Evolutionary conservation across 2,329 filamentous ascomycete genomes (phyloP), one percentile per base, ranked within the genome.

Genomic region (Coleophoma cylindrospora): DNA sequence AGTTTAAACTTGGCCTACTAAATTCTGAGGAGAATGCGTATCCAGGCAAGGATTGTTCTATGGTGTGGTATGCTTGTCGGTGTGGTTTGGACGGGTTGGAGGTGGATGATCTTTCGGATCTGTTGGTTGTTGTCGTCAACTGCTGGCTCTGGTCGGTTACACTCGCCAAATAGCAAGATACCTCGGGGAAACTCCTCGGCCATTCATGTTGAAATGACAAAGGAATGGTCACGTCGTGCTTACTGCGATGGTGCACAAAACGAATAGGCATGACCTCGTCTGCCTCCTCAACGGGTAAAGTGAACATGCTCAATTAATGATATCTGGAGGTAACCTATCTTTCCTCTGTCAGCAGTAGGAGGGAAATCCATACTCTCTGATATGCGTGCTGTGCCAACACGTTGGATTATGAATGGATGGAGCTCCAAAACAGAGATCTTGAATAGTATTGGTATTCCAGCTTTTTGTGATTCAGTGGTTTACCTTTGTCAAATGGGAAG

Each of bases 31-130:
- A 73, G 55, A 74, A 76, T 13, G 67, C 73, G 51, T 66, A 76
- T 21, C 71, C 72, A 0, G 72, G 71, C 2, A 70, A 57, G 3
- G 69, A 72, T 4, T 74, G 74, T 0, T 68, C 69, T 3, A 79
- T 67, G 34, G 77, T 64, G 54, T 77, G 71, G 59, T 74, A 77
- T 3, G 72, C 66, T 15, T 67, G 70, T 10, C 53, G 36, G 2
- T 49, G 48, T 6, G 58, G 50, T 11, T 60, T 50, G 0, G 57
- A 36, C 0, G 66, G 66, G 5, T 59, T 55, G 2, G 2, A 54
- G 55, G 8, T 65, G 59, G 36, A 73, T 58, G 27, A 74, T 61
- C 21, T 61, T 61, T 13, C 56, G 52, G 6, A 67, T 60, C 45
- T 51, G 48, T 59, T 56, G 34, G 9, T 48, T 43, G 6, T 33